Base-by-base conservation (phyloP, 2,329 filamentous ascomycete species). In the Canariomyces notabilis region DNA sequence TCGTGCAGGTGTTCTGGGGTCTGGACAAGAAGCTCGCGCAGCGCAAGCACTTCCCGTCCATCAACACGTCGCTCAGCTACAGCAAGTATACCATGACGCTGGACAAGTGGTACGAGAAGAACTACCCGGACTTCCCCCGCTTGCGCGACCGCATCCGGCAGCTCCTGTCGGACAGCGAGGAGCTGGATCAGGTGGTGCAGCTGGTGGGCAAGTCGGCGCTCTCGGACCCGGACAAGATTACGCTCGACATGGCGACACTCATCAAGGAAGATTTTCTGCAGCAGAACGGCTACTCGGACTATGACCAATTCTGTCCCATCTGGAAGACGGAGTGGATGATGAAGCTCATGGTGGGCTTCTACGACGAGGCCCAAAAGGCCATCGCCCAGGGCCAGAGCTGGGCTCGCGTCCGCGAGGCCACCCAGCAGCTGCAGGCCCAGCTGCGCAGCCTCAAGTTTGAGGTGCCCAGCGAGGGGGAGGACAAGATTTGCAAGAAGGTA, bases 321-420 rank as follows among this genome's bases (percentile, higher is more conserved):
- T 98, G 93, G 93, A 98, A 98, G 84, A 98, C 93, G 0, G 87
- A 95, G 68, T 98, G 93, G 85, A 97, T 98, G 93, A 98, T 98
- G 93, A 96, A 95, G 80, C 85, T 89, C 55, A 97, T 98, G 83
- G 87, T 98, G 76, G 87, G 85, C 48, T 98, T 91, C 80, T 89
- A 96, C 66, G 94, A 98, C 62, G 93, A 98, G 75, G 84, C 89
- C 19, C 91, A 97, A 68, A 97, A 96, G 80, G 89, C 89, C 6
- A 80, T 98, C 63, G 78, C 86, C 5, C 89, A 95, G 68, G 93
- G 93, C 51, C 86, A 91, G 70, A 85, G 74, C 69, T 98, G 93
- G 93, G 74, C 76, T 64, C 96, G 95, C 79, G 85, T 98, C 45
- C 83, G 91, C 57, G 93, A 98, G 61, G 82, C 87, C 26, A 98